Evolutionary conservation across 2,329 filamentous ascomycete species (phyloP).

Genomic region (Teratosphaeria zuluensis): DNA sequence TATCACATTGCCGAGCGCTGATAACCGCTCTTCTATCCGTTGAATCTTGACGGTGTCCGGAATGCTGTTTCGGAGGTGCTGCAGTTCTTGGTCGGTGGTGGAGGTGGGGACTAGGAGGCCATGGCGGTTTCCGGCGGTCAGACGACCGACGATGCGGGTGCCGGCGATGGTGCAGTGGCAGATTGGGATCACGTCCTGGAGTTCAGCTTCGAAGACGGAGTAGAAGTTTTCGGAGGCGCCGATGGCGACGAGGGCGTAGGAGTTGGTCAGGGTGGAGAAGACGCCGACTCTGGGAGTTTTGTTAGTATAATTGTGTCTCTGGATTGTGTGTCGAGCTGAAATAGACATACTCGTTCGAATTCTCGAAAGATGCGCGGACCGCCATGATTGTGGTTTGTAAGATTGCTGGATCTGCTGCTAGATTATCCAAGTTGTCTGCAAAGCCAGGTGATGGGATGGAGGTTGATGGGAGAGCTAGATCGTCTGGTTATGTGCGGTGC

Average conservation of each 20-base stretch:
- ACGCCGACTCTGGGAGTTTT: conserved; percentile 60
- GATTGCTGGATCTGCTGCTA: background rate
- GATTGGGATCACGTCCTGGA: conserved; percentile 95
- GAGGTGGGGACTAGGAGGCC: conserved; percentile 92
- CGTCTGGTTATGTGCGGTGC: background rate
- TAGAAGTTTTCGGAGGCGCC: conserved; percentile 99
- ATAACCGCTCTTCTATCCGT: conserved; percentile 93
- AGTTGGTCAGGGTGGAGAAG: conserved; percentile 93
- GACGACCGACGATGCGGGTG: conserved; percentile 86
- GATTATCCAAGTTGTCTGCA: background rate
- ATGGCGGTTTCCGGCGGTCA: conserved; percentile 94
- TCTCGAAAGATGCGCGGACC: conserved; percentile 62
- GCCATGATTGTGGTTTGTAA: conserved; percentile 33
- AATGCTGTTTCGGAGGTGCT: conserved; percentile 90
- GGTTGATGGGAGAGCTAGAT: background rate
- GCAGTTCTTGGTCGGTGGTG: conserved; percentile 95
- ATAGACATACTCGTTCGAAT: conserved; percentile 71
- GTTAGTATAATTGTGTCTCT: conserved; percentile 7
- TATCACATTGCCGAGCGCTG: conserved; percentile 93
- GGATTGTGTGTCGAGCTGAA: conserved; percentile 12
- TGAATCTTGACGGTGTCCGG: conserved; percentile 90
- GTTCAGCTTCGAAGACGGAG: conserved; percentile 86
- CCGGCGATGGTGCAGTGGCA: conserved; percentile 94
- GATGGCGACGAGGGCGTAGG: conserved; percentile 86
- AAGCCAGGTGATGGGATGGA: background rate